Percentiles rank a stretch among this genome's conserved stretches.
phyloP scores from a whole-genome alignment of 2,329 filamentous ascomycete genomes.

The Arthrocladium fulminans region DNA sequence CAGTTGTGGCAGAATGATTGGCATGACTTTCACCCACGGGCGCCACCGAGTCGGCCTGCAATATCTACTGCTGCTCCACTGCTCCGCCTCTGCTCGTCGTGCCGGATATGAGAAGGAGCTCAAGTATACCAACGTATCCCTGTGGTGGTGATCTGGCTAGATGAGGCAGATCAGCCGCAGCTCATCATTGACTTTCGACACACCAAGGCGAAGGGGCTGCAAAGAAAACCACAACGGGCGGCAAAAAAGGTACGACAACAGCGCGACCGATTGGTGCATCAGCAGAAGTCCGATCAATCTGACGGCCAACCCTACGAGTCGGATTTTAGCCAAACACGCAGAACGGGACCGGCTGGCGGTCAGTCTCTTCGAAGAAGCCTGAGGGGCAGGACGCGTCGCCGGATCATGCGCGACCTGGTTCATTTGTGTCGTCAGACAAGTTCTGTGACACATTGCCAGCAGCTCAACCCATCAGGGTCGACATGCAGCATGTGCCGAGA shows the following conservation, averaged over 20 bases:
- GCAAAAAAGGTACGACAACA: slow-evolving; percentile 8
- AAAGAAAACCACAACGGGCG: background rate
- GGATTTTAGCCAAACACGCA: slow-evolving; percentile 7
- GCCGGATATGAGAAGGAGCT: slow-evolving; percentile 9
- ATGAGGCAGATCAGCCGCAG: slow-evolving; percentile 6
- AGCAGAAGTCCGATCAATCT: background rate
- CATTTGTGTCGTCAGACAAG: background rate
- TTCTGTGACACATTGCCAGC: slow-evolving; percentile 5
- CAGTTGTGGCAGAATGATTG: slow-evolving; percentile 13
- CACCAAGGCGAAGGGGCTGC: slow-evolving; percentile 8
- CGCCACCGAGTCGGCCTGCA: slow-evolving; percentile 8
- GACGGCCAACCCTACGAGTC: slow-evolving; percentile 8
- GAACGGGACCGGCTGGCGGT: slow-evolving; percentile 6
- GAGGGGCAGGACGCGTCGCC: slow-evolving; percentile 3
- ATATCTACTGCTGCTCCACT: slow-evolving; percentile 5
- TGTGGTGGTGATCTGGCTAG: slow-evolving; percentile 7
- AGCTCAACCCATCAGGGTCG: slow-evolving; percentile 6
- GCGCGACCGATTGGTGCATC: slow-evolving; percentile 5
- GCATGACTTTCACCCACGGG: slow-evolving; percentile 9
- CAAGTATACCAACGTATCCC: background rate
- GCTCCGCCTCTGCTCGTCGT: slow-evolving; percentile 8
- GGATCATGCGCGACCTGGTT: slow-evolving; percentile 9
- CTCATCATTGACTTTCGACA: slow-evolving; percentile 7
- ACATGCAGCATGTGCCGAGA: background rate
- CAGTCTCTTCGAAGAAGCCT: slow-evolving; percentile 8